Evolutionary conservation across 2,329 filamentous ascomycete genomes (phyloP), one percentile per base, ranked within the genome.

Genomic region (Beauveria brongniartii): DNA sequence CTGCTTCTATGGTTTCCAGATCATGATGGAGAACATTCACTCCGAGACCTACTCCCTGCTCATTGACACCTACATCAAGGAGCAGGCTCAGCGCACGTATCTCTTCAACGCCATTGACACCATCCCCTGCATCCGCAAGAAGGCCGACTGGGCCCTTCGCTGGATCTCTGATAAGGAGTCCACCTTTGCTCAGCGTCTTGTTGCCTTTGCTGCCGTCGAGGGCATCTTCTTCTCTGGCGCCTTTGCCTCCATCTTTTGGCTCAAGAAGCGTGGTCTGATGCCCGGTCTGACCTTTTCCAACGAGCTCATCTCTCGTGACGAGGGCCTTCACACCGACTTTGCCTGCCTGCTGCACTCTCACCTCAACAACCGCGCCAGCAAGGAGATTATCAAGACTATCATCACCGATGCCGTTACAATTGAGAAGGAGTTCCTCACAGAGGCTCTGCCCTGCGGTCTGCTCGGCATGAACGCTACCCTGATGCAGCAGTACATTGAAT

Each of bases 11-110:
- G 94, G 94, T 66, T 99, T 99, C 85, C 94, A 99, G 82, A 97
- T 97, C 81, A 99, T 99, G 94, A 97, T 99, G 91, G 94, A 99
- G 84, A 99, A 99, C 81, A 96, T 99, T 71, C 94, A 99, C 84
- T 97, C 94, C 18, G 94, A 99, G 82, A 99, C 94, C 59, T 99
- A 99, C 85, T 97, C 93, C 22, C 88, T 99, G 41, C 87, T 99
- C 73, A 99, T 99, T 74, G 94, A 99, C 76, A 97, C 93, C 65
- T 99, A 99, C 78, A 96, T 99, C 80, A 97, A 95, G 83, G 94
- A 99, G 81, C 90, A 91, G 65, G 89, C 90, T 74, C 93, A 99
- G 81, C 88, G 91, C 69, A 89, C 85, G 64, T 92, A 97, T 75
- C 88, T 99, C 62, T 97, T 99, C 81, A 96, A 99, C 72, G 94